phyloP scores from a whole-genome alignment of 441 rosid genomes.

The Macaranga tanarius region DNA sequence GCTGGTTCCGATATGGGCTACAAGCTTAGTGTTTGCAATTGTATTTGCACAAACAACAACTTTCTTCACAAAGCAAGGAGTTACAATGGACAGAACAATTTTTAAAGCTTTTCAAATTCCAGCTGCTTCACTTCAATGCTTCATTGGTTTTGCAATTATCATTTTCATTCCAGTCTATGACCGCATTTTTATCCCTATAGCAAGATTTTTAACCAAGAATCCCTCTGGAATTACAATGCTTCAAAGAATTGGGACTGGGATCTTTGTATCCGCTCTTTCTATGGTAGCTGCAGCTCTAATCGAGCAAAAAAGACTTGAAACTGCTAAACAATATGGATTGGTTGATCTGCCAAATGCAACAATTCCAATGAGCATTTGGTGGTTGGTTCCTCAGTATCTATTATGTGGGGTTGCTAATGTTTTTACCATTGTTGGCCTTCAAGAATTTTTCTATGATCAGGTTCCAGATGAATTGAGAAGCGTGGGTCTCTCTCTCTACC shows the following conservation, averaged over 20 bases:
- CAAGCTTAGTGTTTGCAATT: conserved; percentile 33
- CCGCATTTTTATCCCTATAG: conserved; percentile 42
- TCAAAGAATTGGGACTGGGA: conserved; percentile 56
- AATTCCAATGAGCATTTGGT: conserved; percentile 58
- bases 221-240: conserved; percentile 57
- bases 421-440: conserved; percentile 54
- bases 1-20: conserved; percentile 38
- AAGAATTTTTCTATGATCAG: conserved; percentile 66
- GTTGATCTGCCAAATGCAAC: conserved; percentile 40
- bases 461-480: conserved; percentile 52
- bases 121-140: conserved; percentile 53
- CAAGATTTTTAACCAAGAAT: conserved; percentile 36
- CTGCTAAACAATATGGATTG: conserved; percentile 42
- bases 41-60: conserved; percentile 43
- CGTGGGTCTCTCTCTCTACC: conserved; percentile 51
- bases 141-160: conserved; percentile 43
- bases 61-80: conserved; percentile 69
- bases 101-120: conserved; percentile 40
- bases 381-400: conserved; percentile 61
- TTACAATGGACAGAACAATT: conserved; percentile 51
- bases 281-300: conserved; percentile 51
- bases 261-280: conserved; percentile 34
- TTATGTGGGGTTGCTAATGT: conserved; percentile 44
- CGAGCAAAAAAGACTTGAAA: conserved; percentile 45
- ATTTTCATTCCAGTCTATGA: conserved; percentile 52